Conservation (phyloP, 2,329 filamentous ascomycete species). For the Ascochyta lentis region DNA sequence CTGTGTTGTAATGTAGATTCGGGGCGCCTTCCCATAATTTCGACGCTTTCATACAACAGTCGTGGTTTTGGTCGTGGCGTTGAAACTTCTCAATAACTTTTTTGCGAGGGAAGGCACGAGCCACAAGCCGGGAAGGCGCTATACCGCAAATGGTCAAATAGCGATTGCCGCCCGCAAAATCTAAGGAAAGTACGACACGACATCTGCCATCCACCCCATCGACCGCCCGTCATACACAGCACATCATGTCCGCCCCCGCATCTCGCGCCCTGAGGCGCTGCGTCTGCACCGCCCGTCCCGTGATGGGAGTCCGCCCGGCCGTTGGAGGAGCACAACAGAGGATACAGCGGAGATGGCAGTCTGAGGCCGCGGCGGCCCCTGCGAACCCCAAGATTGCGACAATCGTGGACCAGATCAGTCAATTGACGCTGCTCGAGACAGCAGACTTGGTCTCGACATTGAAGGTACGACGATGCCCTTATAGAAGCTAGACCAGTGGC, state of each 20-base stretch:
- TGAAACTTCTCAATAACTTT: conserved; percentile 30
- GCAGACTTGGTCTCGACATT: conserved; percentile 92
- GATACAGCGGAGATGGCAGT: conserved; percentile 79
- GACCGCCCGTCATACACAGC: conserved; percentile 28
- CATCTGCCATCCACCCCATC: conserved; percentile 25
- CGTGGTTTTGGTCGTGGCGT: conserved; percentile 26
- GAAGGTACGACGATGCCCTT: conserved; percentile 69
- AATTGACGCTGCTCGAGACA: conserved; percentile 96
- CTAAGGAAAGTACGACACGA: conserved; percentile 23
- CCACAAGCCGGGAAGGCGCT: conserved; percentile 26
- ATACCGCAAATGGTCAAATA: conserved; percentile 22
- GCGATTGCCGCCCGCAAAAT: conserved; percentile 39
- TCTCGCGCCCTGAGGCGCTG: conserved; percentile 54
- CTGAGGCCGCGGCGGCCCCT: conserved; percentile 69
- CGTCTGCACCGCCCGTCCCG: conserved; percentile 45
- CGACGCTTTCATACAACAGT: conserved; percentile 35
- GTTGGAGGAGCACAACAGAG: conserved; percentile 46
- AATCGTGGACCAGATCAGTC: conserved; percentile 98
- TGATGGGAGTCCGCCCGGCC: conserved; percentile 39
- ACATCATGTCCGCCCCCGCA: conserved; percentile 54
- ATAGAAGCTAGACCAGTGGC: neutral
- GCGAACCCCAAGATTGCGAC: conserved; percentile 88
- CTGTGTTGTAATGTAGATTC: conserved; percentile 17
- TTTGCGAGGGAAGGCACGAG: conserved; percentile 14
- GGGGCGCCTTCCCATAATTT: conserved; percentile 48